Conservation (phyloP, 352 stramenopile genomes). For the Aphanomyces cochlioides region DNA sequence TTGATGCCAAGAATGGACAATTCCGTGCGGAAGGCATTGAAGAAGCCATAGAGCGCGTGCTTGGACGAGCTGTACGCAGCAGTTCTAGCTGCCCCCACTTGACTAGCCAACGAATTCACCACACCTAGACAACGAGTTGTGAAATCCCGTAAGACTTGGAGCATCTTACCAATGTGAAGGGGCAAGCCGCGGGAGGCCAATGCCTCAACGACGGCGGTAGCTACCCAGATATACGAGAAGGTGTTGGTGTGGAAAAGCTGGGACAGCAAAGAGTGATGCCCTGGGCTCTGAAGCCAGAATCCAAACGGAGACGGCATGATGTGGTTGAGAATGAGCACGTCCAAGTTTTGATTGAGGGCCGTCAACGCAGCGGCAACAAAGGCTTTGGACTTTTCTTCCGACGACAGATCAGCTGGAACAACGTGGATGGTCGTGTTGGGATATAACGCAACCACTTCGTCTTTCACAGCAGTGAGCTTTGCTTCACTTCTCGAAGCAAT, state of each 20-base stretch:
- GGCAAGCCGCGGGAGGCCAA: too few species aligned
- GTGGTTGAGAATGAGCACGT: not conserved
- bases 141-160: too few species aligned
- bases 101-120: not conserved
- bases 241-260: constrained; percentile 1
- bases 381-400: not conserved
- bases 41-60: not conserved
- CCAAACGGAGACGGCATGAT: not conserved
- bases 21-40: not conserved
- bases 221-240: not conserved
- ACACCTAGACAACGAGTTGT: not conserved
- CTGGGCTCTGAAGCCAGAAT: not conserved
- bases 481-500: not conserved
- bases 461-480: not conserved
- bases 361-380: not conserved
- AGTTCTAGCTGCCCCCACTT: not conserved
- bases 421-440: not conserved
- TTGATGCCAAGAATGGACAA: not conserved
- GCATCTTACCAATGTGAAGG: too few species aligned
- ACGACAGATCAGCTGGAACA: not conserved
- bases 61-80: not conserved
- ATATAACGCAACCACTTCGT: not conserved
- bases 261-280: not conserved
- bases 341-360: not conserved
- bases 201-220: not conserved